Conservation (phyloP, 129 eudicot species). For the Flaveria sonorensis region DNA sequence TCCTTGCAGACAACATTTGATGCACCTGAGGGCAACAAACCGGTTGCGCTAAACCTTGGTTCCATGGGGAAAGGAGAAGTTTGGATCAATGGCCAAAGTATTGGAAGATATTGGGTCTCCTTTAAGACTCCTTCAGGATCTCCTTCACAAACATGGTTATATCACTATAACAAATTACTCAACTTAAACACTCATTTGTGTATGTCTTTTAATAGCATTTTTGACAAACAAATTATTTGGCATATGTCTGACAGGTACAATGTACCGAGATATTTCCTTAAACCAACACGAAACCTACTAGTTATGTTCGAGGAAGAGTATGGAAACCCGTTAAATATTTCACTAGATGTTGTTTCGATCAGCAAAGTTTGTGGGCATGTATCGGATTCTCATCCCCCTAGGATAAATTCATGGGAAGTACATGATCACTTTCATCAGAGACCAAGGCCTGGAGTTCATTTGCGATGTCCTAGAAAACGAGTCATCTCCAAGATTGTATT, state of each 20-base stretch:
- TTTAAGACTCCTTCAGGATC: constrained; percentile 48
- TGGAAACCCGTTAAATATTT: constrained; percentile 54
- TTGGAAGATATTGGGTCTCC: constrained; percentile 90
- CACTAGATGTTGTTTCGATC: constrained; percentile 58
- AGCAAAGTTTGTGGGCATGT: constrained; percentile 53
- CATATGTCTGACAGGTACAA: constrained; percentile 56
- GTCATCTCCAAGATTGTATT: constrained; percentile 52
- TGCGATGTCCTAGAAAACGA: constrained; percentile 52
- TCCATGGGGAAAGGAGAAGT: constrained; percentile 95
- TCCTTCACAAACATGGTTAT: constrained; percentile 75
- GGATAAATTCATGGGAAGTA: constrained; percentile 33
- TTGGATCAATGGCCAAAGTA: constrained; percentile 89
- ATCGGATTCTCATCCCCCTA: constrained; percentile 43
- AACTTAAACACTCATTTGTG: background rate
- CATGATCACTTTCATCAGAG: constrained; percentile 31
- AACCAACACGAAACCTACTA: constrained; percentile 52
- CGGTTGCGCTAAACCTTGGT: constrained; percentile 69
- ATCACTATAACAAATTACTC: background rate
- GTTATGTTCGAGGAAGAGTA: constrained; percentile 77
- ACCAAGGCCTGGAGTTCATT: constrained; percentile 42
- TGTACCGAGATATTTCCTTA: constrained; percentile 74
- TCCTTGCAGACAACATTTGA: constrained; percentile 59
- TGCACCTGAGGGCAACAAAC: constrained; percentile 56
- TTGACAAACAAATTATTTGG: background rate
- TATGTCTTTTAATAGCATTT: background rate